These are phyloP conservation scores for Prunus yedoensis DNA, from an alignment of 331 rosid genomes.

Conservation along the genomic window DNA sequence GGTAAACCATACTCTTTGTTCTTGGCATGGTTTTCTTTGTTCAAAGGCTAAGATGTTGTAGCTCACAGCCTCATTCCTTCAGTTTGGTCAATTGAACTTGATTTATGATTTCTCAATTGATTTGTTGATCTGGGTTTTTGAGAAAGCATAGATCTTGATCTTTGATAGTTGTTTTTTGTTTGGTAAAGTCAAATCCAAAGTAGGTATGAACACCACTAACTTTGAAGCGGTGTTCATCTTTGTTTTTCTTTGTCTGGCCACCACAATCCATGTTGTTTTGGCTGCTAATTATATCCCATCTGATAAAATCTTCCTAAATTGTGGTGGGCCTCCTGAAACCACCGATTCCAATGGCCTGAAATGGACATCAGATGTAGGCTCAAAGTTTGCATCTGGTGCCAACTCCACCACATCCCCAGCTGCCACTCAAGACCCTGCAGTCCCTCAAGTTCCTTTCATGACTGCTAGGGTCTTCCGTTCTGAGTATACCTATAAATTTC, in stretches of 20 bases:
- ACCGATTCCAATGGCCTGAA: constrained; percentile 50
- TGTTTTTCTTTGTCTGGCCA: constrained; percentile 33
- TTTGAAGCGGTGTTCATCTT: constrained; percentile 15
- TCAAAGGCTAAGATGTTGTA: background rate
- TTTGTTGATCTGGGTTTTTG: constrained; percentile 2
- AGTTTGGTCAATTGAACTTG: background rate
- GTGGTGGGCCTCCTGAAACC: constrained; percentile 66
- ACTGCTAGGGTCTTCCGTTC: constrained; percentile 64
- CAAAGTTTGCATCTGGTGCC: constrained; percentile 44
- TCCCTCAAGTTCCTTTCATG: constrained; percentile 70
- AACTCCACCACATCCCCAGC: constrained; percentile 40
- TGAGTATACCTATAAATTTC: constrained; percentile 59
- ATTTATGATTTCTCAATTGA: background rate
- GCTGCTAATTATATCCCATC: constrained; percentile 58
- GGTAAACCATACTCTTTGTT: background rate
- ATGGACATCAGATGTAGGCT: constrained; percentile 70
- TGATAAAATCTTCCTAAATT: constrained; percentile 59
- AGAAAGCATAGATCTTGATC: constrained; percentile 3
- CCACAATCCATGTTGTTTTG: constrained; percentile 29
- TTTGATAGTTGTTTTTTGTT: background rate
- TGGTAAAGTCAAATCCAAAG: constrained; percentile 5
- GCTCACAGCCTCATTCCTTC: background rate
- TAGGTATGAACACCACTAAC: constrained; percentile 29
- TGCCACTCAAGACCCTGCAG: constrained; percentile 71
- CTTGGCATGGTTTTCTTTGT: background rate